These are phyloP conservation scores for Aspergillus neoniger DNA, from an alignment of 2,329 filamentous ascomycete genomes.

Conservation along the genomic window DNA sequence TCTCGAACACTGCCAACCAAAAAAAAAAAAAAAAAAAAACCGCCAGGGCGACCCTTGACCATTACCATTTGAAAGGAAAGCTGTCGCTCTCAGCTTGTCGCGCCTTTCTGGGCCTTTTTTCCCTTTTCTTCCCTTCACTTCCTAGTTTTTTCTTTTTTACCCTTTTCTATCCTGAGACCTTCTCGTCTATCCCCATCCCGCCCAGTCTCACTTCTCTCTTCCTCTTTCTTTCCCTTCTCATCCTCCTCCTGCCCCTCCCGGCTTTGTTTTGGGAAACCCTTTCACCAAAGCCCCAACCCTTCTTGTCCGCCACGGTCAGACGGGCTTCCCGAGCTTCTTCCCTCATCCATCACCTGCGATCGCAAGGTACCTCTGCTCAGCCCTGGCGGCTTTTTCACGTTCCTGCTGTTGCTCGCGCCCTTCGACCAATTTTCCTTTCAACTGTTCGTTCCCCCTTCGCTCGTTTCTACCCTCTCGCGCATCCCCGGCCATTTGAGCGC, in stretches of 20 bases:
- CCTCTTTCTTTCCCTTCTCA: neutral
- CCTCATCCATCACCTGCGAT: constrained; percentile 9
- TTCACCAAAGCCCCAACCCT: constrained; percentile 8
- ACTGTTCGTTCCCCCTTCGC: constrained; percentile 17
- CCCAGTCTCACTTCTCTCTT: constrained; percentile 1
- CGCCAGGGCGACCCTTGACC: neutral
- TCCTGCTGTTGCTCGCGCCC: constrained; percentile 23
- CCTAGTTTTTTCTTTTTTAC: neutral
- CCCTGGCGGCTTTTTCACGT: constrained; percentile 30
- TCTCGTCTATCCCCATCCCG: neutral
- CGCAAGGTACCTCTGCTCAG: constrained; percentile 22
- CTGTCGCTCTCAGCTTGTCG: constrained; percentile 6
- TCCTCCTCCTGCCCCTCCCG: constrained; percentile 10
- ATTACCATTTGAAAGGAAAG: constrained; percentile 7
- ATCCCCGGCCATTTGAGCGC: constrained; percentile 1
- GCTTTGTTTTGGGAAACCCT: constrained; percentile 19
- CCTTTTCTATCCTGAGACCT: neutral
- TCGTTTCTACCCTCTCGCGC: constrained; percentile 10
- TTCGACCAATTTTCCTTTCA: constrained; percentile 17
- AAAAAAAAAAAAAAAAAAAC: constrained; percentile 9
- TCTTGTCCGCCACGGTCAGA: neutral
- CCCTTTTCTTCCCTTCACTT: neutral
- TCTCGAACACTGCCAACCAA: constrained; percentile 4
- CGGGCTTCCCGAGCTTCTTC: neutral
- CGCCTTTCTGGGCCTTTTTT: constrained; percentile 1